A percentile compares a stretch with the other conserved stretches of the same genome.
These are phyloP conservation scores for Wallacemonas sp. DNA, from an alignment of 208 protist species.

Conservation along the genomic window DNA sequence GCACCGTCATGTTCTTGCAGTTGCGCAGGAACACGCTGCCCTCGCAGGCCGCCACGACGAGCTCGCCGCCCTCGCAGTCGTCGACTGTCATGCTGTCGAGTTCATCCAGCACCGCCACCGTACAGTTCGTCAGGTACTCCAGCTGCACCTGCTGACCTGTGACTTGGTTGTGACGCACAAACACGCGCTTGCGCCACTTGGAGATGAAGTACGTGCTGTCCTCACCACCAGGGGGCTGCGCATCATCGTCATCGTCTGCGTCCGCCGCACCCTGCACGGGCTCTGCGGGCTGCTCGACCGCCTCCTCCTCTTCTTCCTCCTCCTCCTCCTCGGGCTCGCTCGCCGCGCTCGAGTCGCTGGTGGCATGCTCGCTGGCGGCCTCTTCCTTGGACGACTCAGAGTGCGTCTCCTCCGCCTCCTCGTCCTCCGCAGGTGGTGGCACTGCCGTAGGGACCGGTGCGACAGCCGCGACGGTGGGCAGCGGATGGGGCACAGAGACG, in stretches of 20 bases:
- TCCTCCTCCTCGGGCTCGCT: not conserved
- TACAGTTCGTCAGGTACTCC: slow-evolving; percentile 87
- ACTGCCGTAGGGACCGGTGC: not conserved
- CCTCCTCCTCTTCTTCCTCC: not conserved
- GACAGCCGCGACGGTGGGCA: not conserved
- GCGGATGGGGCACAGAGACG: slow-evolving; percentile 13
- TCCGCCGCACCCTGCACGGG: not conserved
- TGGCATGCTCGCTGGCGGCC: not conserved
- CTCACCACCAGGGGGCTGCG: slow-evolving; percentile 44
- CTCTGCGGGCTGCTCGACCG: not conserved
- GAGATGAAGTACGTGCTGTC: slow-evolving; percentile 88
- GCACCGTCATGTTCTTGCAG: slow-evolving; percentile 90
- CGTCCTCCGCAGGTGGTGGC: not conserved
- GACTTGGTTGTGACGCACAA: slow-evolving; percentile 75
- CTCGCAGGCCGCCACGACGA: slow-evolving; percentile 91
- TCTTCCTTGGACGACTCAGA: slow-evolving; percentile 13
- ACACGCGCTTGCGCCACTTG: slow-evolving; percentile 63
- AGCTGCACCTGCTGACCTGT: slow-evolving; percentile 88
- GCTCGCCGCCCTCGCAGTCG: slow-evolving; percentile 91
- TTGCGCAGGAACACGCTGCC: slow-evolving; percentile 93
- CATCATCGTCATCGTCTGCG: slow-evolving; percentile 9
- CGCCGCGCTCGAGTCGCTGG: not conserved
- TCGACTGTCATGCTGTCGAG: slow-evolving; percentile 92
- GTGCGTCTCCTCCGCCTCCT: not conserved
- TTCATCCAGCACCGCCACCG: slow-evolving; percentile 82